These are phyloP conservation scores for Metschnikowia koreensis DNA, from an alignment of 805 yeast species.

Conservation along the genomic window DNA sequence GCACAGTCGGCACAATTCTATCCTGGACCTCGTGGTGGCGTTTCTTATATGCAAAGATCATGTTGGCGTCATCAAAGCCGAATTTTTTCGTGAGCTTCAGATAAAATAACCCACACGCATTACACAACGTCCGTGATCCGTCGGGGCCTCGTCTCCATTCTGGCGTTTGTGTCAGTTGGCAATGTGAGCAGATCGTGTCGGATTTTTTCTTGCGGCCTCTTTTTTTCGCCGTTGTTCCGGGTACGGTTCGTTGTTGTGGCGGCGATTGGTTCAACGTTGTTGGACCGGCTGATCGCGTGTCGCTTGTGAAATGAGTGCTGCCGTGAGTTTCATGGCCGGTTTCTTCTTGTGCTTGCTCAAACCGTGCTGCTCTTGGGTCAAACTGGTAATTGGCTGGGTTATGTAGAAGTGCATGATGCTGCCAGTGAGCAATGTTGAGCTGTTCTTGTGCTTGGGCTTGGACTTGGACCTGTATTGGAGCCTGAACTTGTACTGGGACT, in stretches of 20 bases:
- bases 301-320: background rate
- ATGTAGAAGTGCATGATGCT: conserved; percentile 1
- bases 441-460: too few relatives aligned
- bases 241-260: background rate
- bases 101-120: conserved; percentile 86
- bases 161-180: conserved; percentile 55
- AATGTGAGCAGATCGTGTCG: conserved; percentile 18
- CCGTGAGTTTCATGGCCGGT: background rate
- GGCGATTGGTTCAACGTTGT: background rate
- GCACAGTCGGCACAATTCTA: conserved; percentile 16
- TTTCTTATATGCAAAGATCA: conserved; percentile 16
- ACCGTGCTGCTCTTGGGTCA: conserved; percentile 5
- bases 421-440: conserved; percentile 4
- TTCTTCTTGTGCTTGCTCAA: background rate
- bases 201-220: conserved; percentile 21
- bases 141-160: conserved; percentile 93
- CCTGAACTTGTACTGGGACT: too few relatives aligned
- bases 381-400: conserved; percentile 1
- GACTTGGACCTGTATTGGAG: too few relatives aligned
- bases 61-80: conserved; percentile 42
- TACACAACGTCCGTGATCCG: conserved; percentile 79
- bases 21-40: conserved; percentile 15
- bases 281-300: background rate
- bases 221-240: conserved; percentile 11
- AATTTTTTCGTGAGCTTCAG: conserved; percentile 54